Evolutionary conservation across 1,284 basidiomycete genomes (phyloP), one percentile per base, ranked within the genome.

Genomic region (Rhodotorula sp.): DNA sequence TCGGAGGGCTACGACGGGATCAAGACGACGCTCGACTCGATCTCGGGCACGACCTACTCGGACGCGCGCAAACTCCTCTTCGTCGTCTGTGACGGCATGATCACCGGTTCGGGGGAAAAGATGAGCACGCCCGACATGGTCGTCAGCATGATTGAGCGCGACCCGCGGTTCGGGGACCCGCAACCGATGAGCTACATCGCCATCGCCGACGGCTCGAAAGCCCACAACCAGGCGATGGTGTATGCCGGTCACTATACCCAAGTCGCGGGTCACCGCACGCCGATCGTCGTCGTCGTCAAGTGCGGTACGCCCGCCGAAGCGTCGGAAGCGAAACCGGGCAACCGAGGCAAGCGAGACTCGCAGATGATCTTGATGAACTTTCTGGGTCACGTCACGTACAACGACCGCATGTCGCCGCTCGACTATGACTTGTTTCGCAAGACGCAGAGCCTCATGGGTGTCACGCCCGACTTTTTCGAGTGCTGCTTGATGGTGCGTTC

Each of bases 321-420:
- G 23, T 83, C 84, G 16, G 93, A 95, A 73, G 90, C 89, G 83
- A 99, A 99, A 80, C 93, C 95, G 3, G 97, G 97, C 23, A 99
- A 99, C 83, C 87, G 97, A 77, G 97, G 97, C 77, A 99, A 99
- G 82, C 91, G 97, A 64, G 97, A 99, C 83, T 95, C 93, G 81
- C 97, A 99, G 80, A 90, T 99, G 78, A 92, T 99, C 78, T 85
- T 99, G 77, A 99, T 99, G 95, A 97, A 97, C 84, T 99, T 99
- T 82, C 97, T 99, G 84, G 95, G 93, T 66, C 89, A 92, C 60
- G 94, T 98, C 78, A 99, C 97, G 19, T 99, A 98, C 84, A 98
- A 99, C 81, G 97, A 99, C 80, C 90, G 94, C 73, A 99, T 99
- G 95, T 87, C 88, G 23, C 97, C 97, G 16, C 86, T 99, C 78